These are phyloP conservation scores for Blastobotrys arbuscula DNA, from an alignment of 1,139 yeast species.

Conservation along the genomic window DNA sequence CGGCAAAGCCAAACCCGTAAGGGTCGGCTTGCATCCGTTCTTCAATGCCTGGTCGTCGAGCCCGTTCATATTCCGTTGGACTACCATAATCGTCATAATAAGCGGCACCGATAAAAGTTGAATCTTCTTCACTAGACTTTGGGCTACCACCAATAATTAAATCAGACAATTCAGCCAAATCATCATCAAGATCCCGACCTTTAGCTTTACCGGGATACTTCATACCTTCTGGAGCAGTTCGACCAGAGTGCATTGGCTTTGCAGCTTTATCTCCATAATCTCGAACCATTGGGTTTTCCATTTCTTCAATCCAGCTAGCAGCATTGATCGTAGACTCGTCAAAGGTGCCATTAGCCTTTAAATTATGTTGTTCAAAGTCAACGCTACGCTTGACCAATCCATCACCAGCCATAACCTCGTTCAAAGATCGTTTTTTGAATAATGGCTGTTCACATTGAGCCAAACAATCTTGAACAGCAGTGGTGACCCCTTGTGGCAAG, in stretches of 20 bases:
- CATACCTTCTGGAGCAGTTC: neutral
- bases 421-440: neutral
- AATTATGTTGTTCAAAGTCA: neutral
- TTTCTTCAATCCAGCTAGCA: neutral
- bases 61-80: neutral
- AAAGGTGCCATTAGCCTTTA: neutral
- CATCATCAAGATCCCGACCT: neutral
- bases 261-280: neutral
- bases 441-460: slow-evolving; percentile 7
- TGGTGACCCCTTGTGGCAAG: slow-evolving; percentile 15
- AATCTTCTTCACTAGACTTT: neutral
- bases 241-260: neutral
- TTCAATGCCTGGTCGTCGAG: neutral
- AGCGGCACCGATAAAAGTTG: neutral
- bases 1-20: neutral
- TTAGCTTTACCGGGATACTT: neutral
- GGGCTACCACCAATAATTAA: neutral
- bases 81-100: neutral
- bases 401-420: neutral
- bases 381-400: too few species aligned
- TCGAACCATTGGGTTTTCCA: neutral
- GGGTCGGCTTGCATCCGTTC: slow-evolving; percentile 5
- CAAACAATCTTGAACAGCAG: slow-evolving; percentile 16
- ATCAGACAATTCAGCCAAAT: neutral
- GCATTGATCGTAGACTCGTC: neutral